A percentile compares a stretch with the other conserved stretches of the same genome.
Conservation (phyloP, 257 asterid genomes). For the Scutellaria barbata region DNA sequence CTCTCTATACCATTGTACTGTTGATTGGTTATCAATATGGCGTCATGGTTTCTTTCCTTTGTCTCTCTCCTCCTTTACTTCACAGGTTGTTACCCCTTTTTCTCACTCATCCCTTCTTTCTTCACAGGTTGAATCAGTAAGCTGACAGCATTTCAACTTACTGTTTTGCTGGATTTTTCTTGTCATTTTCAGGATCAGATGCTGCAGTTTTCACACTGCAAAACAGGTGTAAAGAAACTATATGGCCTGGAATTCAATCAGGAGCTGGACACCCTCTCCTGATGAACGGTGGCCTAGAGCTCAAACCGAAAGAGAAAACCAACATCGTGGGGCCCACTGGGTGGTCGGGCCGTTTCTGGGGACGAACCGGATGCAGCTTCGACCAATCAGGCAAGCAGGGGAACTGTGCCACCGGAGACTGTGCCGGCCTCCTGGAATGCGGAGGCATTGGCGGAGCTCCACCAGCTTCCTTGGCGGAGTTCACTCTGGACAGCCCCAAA, state of each 20-base stretch:
- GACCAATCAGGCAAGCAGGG: constrained; percentile 56
- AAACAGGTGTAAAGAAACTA: constrained; percentile 49
- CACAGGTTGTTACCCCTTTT: constrained; percentile 33
- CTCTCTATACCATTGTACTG: neutral
- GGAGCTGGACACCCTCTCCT: constrained; percentile 55
- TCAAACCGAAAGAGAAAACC: constrained; percentile 32
- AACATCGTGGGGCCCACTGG: constrained; percentile 51
- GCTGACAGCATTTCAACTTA: neutral
- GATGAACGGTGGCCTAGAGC: constrained; percentile 52
- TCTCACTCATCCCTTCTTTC: constrained; percentile 34
- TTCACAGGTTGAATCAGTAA: neutral
- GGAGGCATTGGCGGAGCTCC: constrained; percentile 61
- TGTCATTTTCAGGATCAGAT: constrained; percentile 41
- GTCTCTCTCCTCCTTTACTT: constrained; percentile 36
- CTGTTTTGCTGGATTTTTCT: neutral
- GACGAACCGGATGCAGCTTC: constrained; percentile 63
- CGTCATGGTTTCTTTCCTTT: constrained; percentile 36
- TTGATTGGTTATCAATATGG: constrained; percentile 36
- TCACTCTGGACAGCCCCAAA: constrained; percentile 57
- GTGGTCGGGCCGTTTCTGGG: constrained; percentile 92
- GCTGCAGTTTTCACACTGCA: constrained; percentile 53
- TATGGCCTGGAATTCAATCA: constrained; percentile 69
- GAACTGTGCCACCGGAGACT: constrained; percentile 65
- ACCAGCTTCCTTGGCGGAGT: constrained; percentile 72
- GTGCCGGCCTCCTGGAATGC: constrained; percentile 56